Evolutionary conservation across 202 grass and related monocot species (phyloP).

Genomic region (Carex arenaria): DNA sequence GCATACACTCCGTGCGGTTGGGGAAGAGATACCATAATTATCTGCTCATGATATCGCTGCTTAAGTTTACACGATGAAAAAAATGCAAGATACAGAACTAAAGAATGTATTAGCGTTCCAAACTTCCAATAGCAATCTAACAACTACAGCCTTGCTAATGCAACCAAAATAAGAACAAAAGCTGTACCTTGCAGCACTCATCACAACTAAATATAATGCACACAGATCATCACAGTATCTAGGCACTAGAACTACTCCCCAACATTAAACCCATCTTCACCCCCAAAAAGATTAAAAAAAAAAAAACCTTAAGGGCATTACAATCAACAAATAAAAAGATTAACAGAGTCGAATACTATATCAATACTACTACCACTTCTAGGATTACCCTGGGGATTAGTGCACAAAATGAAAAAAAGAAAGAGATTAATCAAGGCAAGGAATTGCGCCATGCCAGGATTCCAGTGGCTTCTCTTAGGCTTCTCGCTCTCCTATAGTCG

Average conservation of each 20-base stretch:
- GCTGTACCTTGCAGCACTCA: slow-evolving; percentile 14
- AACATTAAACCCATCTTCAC: slow-evolving; percentile 12
- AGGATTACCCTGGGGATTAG: slow-evolving; percentile 43
- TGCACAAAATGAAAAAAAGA: slow-evolving; percentile 24
- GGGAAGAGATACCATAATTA: background rate
- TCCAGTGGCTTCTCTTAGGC: slow-evolving; percentile 75
- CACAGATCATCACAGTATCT: slow-evolving; percentile 10
- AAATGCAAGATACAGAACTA: background rate
- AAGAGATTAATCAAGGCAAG: slow-evolving; percentile 36
- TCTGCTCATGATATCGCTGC: background rate
- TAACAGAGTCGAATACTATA: slow-evolving; percentile 18
- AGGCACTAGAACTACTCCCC: slow-evolving; percentile 14
- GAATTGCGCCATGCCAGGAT: slow-evolving; percentile 68
- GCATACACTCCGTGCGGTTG: background rate
- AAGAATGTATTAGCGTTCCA: slow-evolving; percentile 15
- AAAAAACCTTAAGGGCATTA: slow-evolving; percentile 18
- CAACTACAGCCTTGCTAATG: slow-evolving; percentile 14
- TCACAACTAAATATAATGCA: slow-evolving; percentile 21
- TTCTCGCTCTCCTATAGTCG: slow-evolving; percentile 91
- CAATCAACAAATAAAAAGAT: slow-evolving; percentile 18
- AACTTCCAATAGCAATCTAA: background rate
- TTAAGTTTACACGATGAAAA: background rate
- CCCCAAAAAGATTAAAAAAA: slow-evolving; percentile 2
- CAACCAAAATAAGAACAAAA: slow-evolving; percentile 6
- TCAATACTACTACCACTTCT: slow-evolving; percentile 37